Conservation (phyloP, 805 yeast species). For the Jamesozyma gamospora region DNA sequence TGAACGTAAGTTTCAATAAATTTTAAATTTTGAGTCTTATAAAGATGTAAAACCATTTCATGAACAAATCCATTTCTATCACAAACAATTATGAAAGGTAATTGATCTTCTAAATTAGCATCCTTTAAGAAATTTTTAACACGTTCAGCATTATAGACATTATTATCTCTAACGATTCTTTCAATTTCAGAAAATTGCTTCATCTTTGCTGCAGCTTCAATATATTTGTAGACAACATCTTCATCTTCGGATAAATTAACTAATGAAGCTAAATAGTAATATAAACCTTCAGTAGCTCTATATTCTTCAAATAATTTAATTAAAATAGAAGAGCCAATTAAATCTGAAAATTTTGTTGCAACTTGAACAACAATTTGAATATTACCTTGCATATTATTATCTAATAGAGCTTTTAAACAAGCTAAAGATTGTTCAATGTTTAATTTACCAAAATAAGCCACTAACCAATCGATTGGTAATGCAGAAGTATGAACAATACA, state of each 20-base stretch:
- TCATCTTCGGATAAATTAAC: conserved; percentile 91
- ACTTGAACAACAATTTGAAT: conserved; percentile 91
- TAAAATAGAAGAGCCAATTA: conserved; percentile 76
- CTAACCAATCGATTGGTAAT: conserved; percentile 89
- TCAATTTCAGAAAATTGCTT: conserved; percentile 92
- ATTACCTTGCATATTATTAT: conserved; percentile 70
- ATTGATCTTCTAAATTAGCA: conserved; percentile 84
- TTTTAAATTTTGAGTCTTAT: conserved; percentile 91
- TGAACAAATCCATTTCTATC: conserved; percentile 87
- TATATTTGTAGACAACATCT: conserved; percentile 91
- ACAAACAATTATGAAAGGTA: conserved; percentile 92
- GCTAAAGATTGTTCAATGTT: conserved; percentile 88
- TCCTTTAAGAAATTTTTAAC: conserved; percentile 96
- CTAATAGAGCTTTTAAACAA: conserved; percentile 78
- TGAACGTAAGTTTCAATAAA: conserved; percentile 97
- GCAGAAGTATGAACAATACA: conserved; percentile 80
- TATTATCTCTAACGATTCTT: conserved; percentile 89
- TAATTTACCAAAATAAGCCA: conserved; percentile 82
- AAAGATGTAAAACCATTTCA: conserved; percentile 84
- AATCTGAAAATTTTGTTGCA: conserved; percentile 90
- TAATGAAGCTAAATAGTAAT: conserved; percentile 85
- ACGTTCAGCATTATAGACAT: conserved; percentile 90
- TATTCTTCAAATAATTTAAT: conserved; percentile 89
- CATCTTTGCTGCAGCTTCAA: conserved; percentile 84
- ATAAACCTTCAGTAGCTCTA: conserved; percentile 86